These are phyloP conservation scores for Xylaria hypoxylon DNA, from an alignment of 2,329 filamentous ascomycete genomes.

Conservation along the genomic window DNA sequence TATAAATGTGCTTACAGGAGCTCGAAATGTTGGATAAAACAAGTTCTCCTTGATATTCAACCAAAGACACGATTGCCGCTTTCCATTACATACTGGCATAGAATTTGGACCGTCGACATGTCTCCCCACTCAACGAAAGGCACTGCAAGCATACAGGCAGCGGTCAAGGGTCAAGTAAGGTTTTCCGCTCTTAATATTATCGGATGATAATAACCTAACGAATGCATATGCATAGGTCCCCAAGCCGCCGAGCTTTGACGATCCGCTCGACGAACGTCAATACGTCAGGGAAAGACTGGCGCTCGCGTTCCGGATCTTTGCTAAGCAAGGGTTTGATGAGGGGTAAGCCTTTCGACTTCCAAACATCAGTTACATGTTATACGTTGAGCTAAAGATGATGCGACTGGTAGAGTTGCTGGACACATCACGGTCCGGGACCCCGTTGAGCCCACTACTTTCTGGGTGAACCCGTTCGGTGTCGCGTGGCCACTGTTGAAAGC, in stretches of 20 bases:
- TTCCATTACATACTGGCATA: background rate
- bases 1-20: slow-evolving; percentile 5
- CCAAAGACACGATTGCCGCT: background rate
- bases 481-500: slow-evolving; percentile 71
- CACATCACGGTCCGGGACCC: slow-evolving; percentile 73
- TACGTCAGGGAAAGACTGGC: slow-evolving; percentile 67
- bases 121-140: slow-evolving; percentile 40
- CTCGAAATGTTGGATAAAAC: background rate
- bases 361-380: background rate
- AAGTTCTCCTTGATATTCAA: background rate
- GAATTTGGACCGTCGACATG: slow-evolving; percentile 27
- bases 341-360: slow-evolving; percentile 50
- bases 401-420: slow-evolving; percentile 61
- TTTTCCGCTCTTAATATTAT: background rate
- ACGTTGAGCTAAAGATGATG: slow-evolving; percentile 16
- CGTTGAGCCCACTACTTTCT: slow-evolving; percentile 69
- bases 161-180: slow-evolving; percentile 34
- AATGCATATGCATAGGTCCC: slow-evolving; percentile 31
- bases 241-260: slow-evolving; percentile 42
- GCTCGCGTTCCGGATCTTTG: slow-evolving; percentile 68
- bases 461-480: slow-evolving; percentile 75
- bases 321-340: slow-evolving; percentile 68
- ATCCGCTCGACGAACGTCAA: slow-evolving; percentile 57
- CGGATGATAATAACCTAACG: slow-evolving; percentile 3
- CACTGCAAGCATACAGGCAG: slow-evolving; percentile 15